Evolutionary conservation across 805 yeast genomes (phyloP).

Genomic region (Saturnispora hagleri): DNA sequence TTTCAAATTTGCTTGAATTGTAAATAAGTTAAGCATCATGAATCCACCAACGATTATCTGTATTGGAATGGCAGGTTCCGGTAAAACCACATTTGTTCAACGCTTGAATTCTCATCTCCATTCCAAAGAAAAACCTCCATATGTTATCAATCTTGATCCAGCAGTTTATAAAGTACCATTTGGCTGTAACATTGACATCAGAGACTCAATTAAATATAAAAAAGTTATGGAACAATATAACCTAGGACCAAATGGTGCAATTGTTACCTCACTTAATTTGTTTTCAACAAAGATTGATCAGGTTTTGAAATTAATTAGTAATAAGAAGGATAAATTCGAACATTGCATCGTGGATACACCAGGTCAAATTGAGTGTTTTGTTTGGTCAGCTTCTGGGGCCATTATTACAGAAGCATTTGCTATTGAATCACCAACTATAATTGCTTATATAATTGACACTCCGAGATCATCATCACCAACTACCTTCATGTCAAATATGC

Average conservation of each 20-base stretch:
- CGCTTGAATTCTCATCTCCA: conserved; percentile 85
- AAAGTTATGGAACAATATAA: conserved; percentile 95
- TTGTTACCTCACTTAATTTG: conserved; percentile 86
- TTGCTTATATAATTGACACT: conserved; percentile 94
- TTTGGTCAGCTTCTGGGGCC: conserved; percentile 97
- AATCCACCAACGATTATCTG: conserved; percentile 29
- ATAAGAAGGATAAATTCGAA: conserved; percentile 43
- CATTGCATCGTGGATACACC: conserved; percentile 94
- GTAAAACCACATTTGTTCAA: conserved; percentile 97
- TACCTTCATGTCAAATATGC: conserved; percentile 96
- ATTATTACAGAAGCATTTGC: conserved; percentile 96
- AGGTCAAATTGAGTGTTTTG: conserved; percentile 97
- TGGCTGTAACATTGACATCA: conserved; percentile 87
- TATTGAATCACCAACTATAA: conserved; percentile 87
- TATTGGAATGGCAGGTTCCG: conserved; percentile 55
- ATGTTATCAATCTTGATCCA: conserved; percentile 91
- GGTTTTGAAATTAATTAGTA: conserved; percentile 77
- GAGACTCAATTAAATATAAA: conserved; percentile 92
- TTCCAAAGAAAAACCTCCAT: conserved; percentile 63
- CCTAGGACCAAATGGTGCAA: conserved; percentile 97
- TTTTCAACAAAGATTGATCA: conserved; percentile 96
- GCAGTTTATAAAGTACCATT: conserved; percentile 93
- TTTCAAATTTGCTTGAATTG: background rate
- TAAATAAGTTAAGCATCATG: background rate
- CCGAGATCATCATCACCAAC: conserved; percentile 93